phyloP scores from a whole-genome alignment of 2,329 filamentous ascomycete genomes.

The Diaporthe sp. region DNA sequence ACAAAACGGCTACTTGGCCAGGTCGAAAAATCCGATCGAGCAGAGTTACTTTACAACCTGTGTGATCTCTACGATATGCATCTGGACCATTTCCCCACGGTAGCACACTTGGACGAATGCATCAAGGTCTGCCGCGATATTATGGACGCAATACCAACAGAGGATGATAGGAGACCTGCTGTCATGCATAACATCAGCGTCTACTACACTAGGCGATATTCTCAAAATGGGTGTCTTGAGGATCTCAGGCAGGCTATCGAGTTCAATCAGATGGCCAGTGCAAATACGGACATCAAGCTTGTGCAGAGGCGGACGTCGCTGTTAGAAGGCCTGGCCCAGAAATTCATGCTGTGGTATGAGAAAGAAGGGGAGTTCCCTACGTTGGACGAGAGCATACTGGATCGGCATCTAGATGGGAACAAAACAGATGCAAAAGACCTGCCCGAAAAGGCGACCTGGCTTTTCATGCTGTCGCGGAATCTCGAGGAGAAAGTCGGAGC shows the following conservation, averaged over 20 bases:
- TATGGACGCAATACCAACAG: too few species aligned
- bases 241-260: background rate
- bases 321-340: background rate
- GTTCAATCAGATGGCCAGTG: background rate
- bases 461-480: background rate
- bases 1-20: background rate
- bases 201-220: too few species aligned
- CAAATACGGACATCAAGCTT: background rate
- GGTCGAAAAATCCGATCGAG: background rate
- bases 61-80: background rate
- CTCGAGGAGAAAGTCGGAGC: background rate
- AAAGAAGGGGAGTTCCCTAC: background rate
- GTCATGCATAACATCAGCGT: too few species aligned
- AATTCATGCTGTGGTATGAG: background rate
- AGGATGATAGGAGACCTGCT: too few species aligned
- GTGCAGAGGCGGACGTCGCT: background rate
- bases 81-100: background rate
- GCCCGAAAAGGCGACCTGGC: background rate
- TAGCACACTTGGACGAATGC: too few species aligned
- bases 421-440: background rate
- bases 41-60: background rate
- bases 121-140: too few species aligned
- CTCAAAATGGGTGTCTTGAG: too few species aligned
- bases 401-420: background rate
- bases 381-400: background rate